Conservation (phyloP, 331 rosid genomes). For the Malus hybrid region DNA sequence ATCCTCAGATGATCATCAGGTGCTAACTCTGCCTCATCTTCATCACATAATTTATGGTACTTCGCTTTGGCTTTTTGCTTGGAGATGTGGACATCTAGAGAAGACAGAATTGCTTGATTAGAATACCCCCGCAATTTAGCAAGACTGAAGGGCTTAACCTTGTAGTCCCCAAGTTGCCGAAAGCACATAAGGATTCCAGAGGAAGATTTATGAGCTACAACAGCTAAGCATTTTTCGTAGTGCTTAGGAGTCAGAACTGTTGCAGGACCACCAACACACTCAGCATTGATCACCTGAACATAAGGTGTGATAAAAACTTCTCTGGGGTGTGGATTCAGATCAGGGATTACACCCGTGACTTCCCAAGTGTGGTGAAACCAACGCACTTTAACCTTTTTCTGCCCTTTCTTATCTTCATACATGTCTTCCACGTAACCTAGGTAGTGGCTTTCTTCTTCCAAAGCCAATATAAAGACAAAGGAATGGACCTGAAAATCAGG, state of each 20-base stretch:
- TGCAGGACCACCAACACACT: conserved; percentile 74
- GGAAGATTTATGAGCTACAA: conserved; percentile 22
- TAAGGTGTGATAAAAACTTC: conserved; percentile 81
- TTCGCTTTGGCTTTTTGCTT: conserved; percentile 25
- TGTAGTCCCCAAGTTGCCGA: conserved; percentile 54
- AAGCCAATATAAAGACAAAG: conserved; percentile 69
- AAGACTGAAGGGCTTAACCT: conserved; percentile 59
- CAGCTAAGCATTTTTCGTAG: conserved; percentile 46
- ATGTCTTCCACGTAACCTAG: conserved; percentile 90
- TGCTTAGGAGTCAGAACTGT: conserved; percentile 70
- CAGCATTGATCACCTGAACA: conserved; percentile 77
- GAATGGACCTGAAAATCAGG: conserved; percentile 58
- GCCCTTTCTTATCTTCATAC: conserved; percentile 75
- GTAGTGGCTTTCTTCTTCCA: conserved; percentile 53
- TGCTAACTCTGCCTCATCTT: conserved; percentile 36
- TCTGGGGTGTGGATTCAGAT: conserved; percentile 48
- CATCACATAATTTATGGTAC: conserved; percentile 18
- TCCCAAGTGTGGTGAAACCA: conserved; percentile 75
- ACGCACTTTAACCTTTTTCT: conserved; percentile 66
- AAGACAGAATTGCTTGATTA: conserved; percentile 52
- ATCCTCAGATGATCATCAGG: conserved; percentile 33
- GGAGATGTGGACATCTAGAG: conserved; percentile 29
- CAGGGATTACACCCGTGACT: conserved; percentile 43
- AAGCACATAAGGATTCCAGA: conserved; percentile 54
- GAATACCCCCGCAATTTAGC: conserved; percentile 59